Base-by-base conservation (phyloP, 495 filamentous ascomycete genomes). In the Annulohypoxylon nitens region DNA sequence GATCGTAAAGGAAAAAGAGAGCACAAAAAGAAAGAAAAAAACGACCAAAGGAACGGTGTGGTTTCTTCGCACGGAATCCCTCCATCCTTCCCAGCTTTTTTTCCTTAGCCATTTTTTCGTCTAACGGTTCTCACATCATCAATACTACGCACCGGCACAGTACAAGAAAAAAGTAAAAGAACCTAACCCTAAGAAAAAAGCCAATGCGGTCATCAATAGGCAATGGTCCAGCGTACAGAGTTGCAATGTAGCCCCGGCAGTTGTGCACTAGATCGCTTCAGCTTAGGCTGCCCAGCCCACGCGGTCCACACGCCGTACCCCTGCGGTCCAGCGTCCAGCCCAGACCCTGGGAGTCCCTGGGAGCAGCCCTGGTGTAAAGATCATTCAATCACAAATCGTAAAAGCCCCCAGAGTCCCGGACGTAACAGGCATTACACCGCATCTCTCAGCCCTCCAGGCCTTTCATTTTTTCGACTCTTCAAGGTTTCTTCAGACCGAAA, bases 121-220 rank as follows among this genome's bases (percentile, higher is more conserved):
- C 14, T 16, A n/a, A 63, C 41, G 26, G 8, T 36, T 68, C 72
- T 71, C 72, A 70, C 67, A 75, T 75, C 72, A 71, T 75, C 67
- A 75, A 71, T 70, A 67, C 72, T 64, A 71, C 67, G 72, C 67
- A 75, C 67, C 67, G 41, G 72, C 70, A 75, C 67, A 58, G 47
- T 71, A 66, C 33, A 65, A 62, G 30, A 14, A 51, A 30, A 59
- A 30, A 51, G 33, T 12, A 41, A 26, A 70, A 50, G 37, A 54
- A 47, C 39, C 39, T 43, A 43, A 43, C 39, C 39, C 14, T 20
- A 34, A 30, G 7, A 57, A 50, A 53, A 61, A 60, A 61, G 25
- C 33, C 23, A 11, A 61, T 48, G 43, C 45, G 61, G 64, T 69
- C 59, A 69, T 67, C 65, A 61, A 65, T 43, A 61, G 34, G 34